Evolutionary conservation across 176 grass and related monocot genomes (phyloP), one percentile per base, ranked within the genome.

Genomic region (Carex myosuroides): DNA sequence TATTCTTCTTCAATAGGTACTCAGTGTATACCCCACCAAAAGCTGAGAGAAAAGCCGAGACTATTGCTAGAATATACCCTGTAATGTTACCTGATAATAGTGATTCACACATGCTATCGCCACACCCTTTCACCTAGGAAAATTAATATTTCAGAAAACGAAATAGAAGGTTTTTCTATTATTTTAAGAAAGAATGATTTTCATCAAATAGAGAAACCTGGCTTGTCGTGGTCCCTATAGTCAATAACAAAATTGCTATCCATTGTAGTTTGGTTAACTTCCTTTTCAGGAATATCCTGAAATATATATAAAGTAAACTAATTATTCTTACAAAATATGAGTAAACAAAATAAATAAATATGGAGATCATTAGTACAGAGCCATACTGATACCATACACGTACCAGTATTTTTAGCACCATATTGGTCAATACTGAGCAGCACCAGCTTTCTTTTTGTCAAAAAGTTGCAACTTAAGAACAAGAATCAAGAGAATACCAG

Each of bases 1-100:
- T 99, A 57, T 93, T 99, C 85, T 95, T 99, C 91, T 99, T 99
- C 96, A 99, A 93, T 64, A 99, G 84, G 79, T 99, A 99, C 81
- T 99, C 91, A 22, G 91, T 95, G 70, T 99, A 99, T 42, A 99
- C 86, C 85, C 96, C 89, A 88, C 89, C 96, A 81, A 99, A 87
- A 58, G 96, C 96, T 86, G 96, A 99, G 83, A 99, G 93, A 82
- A 91, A 99, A 57, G 96, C 96, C 73, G 96, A 99, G 85, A 95
- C 82, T 84, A 99, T 83, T 50, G 88, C 96, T 77, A 95, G 86
- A 87, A 95, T 89, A 85, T 99, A 99, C 60, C 96, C 96, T 50
- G 91, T 89, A 57, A 95, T 68, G 48, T 91, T 86, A 85, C 91
- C 96, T 62, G 93, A 95, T 82, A 99, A 99, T 81, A 98, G 88